Base-by-base conservation (phyloP, 441 rosid genomes). In the Melastoma candidum region DNA sequence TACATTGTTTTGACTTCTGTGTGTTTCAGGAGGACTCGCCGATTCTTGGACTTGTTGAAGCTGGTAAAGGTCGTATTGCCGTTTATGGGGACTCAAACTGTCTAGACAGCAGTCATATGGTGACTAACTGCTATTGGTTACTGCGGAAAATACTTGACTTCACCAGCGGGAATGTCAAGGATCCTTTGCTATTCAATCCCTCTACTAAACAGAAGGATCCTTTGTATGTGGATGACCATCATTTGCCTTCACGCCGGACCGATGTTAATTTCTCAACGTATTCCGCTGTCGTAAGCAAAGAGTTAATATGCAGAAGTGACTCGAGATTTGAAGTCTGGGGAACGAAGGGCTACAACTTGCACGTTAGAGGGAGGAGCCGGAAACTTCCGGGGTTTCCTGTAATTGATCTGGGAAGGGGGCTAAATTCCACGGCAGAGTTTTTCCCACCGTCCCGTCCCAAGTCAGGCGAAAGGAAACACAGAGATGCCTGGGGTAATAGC, bases 71-170 rank as follows among this genome's bases (percentile, higher is more conserved):
- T 58, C 86, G 82, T 29, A 58, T 88, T 63, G 88, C 86, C 22
- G 95, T 93, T 2, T 93, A 93, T 61, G 98, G 98, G 55, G 98
- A 93, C 70, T 93, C 98, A 48, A 93, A 93, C 71, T 93, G 98
- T 74, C 65, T 93, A 64, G 98, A 93, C 63, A 84, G 98, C 65
- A 93, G 98, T 69, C 98, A 89, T 66, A 93, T 93, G 98, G 97
- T 93, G 53, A 89, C 98, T 12, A 88, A 89, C 70, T 93, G 98
- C 71, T 89, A 82, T 71, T 76, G 90, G 97, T 95, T 93, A 64
- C 74, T 93, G 54, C 81, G 73, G 71, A 93, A 93, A 72, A 75
- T 86, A 49, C 74, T 93, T 54, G 95, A 88, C 57, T 93, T 84
- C 67, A 88, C 93, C 47, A 77, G 90, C 36, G 71, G 77, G 57